Conservation (phyloP, 2,329 filamentous ascomycete species). For the Trichoderma sp. region DNA sequence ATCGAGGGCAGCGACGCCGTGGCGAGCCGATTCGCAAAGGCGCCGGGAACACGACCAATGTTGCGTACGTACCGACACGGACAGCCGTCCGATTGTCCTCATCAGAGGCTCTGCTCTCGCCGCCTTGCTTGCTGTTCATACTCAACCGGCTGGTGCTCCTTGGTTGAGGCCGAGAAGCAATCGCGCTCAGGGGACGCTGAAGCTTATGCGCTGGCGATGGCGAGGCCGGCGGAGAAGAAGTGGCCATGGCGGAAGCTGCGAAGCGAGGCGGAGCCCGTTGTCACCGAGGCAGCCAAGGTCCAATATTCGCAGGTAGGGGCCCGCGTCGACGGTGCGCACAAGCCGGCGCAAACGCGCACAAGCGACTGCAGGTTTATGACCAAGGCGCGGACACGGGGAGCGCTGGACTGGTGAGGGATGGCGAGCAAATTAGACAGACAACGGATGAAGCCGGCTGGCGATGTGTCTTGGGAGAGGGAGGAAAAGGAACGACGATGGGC, state of each 20-base stretch:
- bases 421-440: neutral
- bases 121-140: conserved; percentile 75
- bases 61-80: conserved; percentile 81
- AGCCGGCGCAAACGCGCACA: conserved; percentile 29
- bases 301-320: conserved; percentile 17
- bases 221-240: conserved; percentile 71
- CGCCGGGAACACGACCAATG: conserved; percentile 37
- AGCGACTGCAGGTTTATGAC: conserved; percentile 14
- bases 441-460: neutral
- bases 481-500: conserved; percentile 17
- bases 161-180: conserved; percentile 63
- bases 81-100: conserved; percentile 89
- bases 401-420: neutral
- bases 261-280: conserved; percentile 28
- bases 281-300: conserved; percentile 19
- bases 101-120: conserved; percentile 80
- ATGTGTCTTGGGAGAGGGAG: neutral
- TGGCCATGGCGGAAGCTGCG: conserved; percentile 56
- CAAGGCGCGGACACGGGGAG: conserved; percentile 5
- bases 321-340: conserved; percentile 28
- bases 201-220: conserved; percentile 62
- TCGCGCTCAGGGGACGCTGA: conserved; percentile 77
- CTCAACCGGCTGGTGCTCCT: conserved; percentile 85
- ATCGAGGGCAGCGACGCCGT: neutral
- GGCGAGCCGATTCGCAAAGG: neutral